These are phyloP conservation scores for Eucalyptus marginata DNA, from an alignment of 345 rosid genomes.

Conservation along the genomic window DNA sequence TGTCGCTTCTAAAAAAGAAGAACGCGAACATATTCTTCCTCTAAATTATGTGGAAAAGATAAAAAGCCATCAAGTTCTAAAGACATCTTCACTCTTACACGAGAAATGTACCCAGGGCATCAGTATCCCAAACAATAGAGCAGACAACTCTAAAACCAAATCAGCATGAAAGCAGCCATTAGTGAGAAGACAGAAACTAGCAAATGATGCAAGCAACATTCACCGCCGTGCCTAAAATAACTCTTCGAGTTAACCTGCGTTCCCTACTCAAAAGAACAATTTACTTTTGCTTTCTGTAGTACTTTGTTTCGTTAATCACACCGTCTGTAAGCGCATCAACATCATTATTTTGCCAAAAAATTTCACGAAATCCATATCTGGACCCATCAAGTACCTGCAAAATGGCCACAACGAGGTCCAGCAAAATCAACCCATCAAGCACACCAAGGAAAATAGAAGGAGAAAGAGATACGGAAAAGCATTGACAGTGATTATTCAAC, in stretches of 20 bases:
- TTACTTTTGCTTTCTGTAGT: slow-evolving; percentile 22
- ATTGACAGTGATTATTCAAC: neutral
- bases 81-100: neutral
- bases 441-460: neutral
- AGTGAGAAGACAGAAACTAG: neutral
- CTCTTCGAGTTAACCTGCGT: neutral
- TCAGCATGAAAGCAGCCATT: neutral
- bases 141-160: neutral
- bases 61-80: neutral
- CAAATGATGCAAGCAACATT: neutral
- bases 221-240: neutral
- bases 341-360: slow-evolving; percentile 87
- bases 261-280: neutral
- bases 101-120: neutral
- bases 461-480: neutral
- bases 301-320: slow-evolving; percentile 58
- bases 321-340: slow-evolving; percentile 64
- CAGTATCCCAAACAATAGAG: neutral
- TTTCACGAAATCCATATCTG: slow-evolving; percentile 77
- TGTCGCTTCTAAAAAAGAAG: neutral
- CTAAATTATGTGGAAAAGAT: neutral
- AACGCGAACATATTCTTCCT: neutral
- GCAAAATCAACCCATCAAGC: neutral
- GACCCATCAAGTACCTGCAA: slow-evolving; percentile 89
- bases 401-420: neutral